Evolutionary conservation across 2,329 filamentous ascomycete species (phyloP).

Genomic region (Monilinia vaccinii-corymbosi): DNA sequence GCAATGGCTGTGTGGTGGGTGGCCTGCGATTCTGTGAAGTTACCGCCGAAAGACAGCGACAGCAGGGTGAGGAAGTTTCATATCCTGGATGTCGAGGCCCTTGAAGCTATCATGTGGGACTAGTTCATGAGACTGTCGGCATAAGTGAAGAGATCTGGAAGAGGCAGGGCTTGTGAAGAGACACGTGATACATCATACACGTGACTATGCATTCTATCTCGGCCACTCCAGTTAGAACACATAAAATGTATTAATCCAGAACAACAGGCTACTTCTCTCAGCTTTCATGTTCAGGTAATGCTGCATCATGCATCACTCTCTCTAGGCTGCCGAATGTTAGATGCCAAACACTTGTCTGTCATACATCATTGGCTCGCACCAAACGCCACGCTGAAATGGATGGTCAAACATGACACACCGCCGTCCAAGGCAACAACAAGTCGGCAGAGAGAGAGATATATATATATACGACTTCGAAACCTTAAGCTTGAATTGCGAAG

Average conservation of each 20-base stretch:
- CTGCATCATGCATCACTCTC: too few species aligned
- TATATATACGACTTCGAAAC: background rate
- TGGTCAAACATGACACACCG: background rate
- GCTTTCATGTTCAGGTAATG: background rate
- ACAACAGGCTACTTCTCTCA: too few species aligned
- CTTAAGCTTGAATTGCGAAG: background rate
- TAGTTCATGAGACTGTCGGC: background rate
- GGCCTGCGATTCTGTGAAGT: background rate
- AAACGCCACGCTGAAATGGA: constrained; percentile 1
- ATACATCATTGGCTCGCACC: background rate
- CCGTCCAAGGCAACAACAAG: background rate
- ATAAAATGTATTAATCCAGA: too few species aligned
- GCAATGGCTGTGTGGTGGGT: background rate
- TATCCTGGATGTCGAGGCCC: background rate
- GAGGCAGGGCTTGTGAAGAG: too few species aligned
- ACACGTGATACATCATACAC: background rate
- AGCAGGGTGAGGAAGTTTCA: background rate
- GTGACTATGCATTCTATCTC: background rate
- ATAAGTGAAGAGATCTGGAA: background rate
- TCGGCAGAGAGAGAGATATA: background rate
- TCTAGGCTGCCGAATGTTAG: background rate
- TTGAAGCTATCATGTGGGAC: background rate
- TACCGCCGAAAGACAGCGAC: background rate
- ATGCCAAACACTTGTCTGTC: background rate
- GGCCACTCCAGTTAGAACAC: background rate